Conservation (phyloP, 2,329 filamentous ascomycete genomes). For the Aspergillus glaucus region DNA sequence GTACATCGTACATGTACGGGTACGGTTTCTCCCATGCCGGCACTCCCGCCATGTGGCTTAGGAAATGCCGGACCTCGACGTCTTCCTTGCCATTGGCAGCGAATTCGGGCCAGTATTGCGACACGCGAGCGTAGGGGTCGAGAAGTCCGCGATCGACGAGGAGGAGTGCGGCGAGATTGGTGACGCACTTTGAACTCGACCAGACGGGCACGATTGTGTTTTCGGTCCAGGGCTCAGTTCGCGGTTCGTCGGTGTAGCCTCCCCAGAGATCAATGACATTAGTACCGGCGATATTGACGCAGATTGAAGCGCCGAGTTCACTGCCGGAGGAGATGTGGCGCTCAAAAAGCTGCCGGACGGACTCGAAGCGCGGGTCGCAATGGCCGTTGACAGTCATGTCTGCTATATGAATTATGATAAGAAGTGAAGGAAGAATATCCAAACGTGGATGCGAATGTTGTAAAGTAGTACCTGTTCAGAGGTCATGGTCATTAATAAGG, state of each 20-base stretch:
- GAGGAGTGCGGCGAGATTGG: constrained; percentile 32
- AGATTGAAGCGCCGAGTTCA: constrained; percentile 43
- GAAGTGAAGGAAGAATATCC: background rate
- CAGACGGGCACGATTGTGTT: constrained; percentile 39
- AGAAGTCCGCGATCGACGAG: constrained; percentile 37
- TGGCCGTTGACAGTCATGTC: constrained; percentile 30
- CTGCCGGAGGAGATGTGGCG: constrained; percentile 30
- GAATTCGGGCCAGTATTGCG: constrained; percentile 45
- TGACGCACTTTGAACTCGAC: constrained; percentile 38
- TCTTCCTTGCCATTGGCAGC: constrained; percentile 37
- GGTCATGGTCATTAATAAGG: no score
- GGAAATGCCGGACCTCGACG: constrained; percentile 35
- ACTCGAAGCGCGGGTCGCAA: constrained; percentile 32
- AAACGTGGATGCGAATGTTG: background rate
- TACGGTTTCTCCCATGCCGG: constrained; percentile 30
- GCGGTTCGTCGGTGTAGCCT: constrained; percentile 28
- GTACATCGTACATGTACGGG: constrained; percentile 29
- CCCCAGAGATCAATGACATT: constrained; percentile 43
- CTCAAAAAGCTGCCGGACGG: constrained; percentile 30
- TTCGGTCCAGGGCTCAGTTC: constrained; percentile 30
- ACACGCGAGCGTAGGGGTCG: constrained; percentile 31
- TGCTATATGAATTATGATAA: background rate
- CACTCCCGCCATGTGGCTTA: constrained; percentile 36
- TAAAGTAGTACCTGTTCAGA: no score
- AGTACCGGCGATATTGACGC: constrained; percentile 36